Evolutionary conservation across 163 green algal species (phyloP), one percentile per base, ranked within the genome.

Genomic region (Volvox carteri): DNA sequence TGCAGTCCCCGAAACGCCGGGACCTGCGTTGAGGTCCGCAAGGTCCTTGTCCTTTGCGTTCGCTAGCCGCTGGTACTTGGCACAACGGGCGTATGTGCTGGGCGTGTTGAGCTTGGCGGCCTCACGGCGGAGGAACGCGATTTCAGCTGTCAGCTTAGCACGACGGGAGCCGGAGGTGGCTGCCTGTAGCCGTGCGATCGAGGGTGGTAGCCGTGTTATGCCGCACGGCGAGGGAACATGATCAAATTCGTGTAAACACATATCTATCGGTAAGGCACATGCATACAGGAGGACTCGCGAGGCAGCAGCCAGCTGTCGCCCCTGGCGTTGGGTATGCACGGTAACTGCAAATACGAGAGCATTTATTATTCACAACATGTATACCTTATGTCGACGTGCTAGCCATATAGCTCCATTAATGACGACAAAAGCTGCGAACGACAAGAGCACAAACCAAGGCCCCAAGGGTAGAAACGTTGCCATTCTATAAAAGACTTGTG

Each of bases 11-110:
- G 80, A 62, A 9, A 87, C 62, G 18, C 44, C 62, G 16, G 67
- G 33, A 4, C 46, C 67, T 7, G 50, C 84, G 21, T 75, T 65
- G 9, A 94, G 78, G 25, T 81, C 78, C 21, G 84, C 56, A 42
- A 94, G 67, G 75, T 94, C 92, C 68, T 92, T 93, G 39, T 94
- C 92, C 90, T 94, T 94, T 37, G 84, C 84, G 16, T 92, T 93
- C 1, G 92, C 92, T 4, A 92, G 65, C 16, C 92, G 86, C 78
- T 92, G 86, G 19, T 78, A 78, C 73, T 93, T 93, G 28, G 92
- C 92, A 48, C 78, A 85, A 65, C 90, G 92, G 28, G 86, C 86
- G 44, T 93, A 94, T 9, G 90, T 93, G 56, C 52, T 83, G 11
- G 92, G 92, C 39, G 78, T 89, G 75, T 94, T 94, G 14, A 91